Percentiles rank a stretch among this genome's conserved stretches.
phyloP scores from a whole-genome alignment of 1,284 basidiomycete species.

The Puccinia novopanici region DNA sequence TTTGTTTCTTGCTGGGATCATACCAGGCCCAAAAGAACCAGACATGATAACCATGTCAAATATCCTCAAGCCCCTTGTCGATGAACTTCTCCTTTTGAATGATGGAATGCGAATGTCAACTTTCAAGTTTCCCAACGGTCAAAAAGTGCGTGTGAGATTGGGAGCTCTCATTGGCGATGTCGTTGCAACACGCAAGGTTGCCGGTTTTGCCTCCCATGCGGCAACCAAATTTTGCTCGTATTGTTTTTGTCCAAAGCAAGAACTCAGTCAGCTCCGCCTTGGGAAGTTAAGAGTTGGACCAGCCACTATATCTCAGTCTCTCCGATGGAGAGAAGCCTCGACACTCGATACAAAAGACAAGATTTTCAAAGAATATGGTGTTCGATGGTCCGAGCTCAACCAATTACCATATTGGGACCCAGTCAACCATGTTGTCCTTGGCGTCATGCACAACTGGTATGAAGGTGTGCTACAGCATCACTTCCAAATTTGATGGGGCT shows the following conservation, averaged over 20 bases:
- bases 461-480: constrained; percentile 20
- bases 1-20: neutral
- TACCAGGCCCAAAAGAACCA: constrained; percentile 9
- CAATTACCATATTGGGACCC: constrained; percentile 6
- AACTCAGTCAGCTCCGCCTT: neutral
- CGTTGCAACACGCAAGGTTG: constrained; percentile 39
- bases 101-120: neutral
- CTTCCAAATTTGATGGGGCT: too few species aligned
- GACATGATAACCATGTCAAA: constrained; percentile 20
- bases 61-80: neutral
- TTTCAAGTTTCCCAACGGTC: neutral
- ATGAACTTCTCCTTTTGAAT: neutral
- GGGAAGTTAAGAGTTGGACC: neutral
- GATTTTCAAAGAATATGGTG: neutral
- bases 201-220: constrained; percentile 14
- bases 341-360: too few species aligned
- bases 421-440: neutral
- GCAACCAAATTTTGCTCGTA: neutral
- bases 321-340: neutral
- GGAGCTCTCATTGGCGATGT: constrained; percentile 10
- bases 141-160: neutral
- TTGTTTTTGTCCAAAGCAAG: neutral
- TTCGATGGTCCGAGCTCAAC: constrained; percentile 8
- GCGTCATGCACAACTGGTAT: constrained; percentile 36
- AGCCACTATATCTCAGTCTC: neutral